Base-by-base conservation (phyloP, 2,329 filamentous ascomycete species). In the Colletotrichum coccodes region DNA sequence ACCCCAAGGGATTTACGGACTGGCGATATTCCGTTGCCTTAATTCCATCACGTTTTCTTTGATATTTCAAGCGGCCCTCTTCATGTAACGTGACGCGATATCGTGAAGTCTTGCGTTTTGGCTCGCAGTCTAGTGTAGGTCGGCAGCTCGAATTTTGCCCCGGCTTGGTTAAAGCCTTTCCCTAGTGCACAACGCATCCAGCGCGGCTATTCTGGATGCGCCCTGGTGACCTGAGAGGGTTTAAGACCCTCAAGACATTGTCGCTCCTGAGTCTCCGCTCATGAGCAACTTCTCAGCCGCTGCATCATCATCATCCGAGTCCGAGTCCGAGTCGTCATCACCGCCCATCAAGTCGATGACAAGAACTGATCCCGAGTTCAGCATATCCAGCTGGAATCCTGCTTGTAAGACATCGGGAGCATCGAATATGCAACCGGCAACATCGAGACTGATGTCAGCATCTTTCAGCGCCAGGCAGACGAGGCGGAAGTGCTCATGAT, bases 401-500 rank as follows among this genome's bases (percentile, higher is more conserved):
- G 73, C 72, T 53, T 71, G 60, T 36, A 72, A 26, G n/a, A 69
- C 58, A 12, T 59, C 64, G 1, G 47, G 5, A 3, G 70, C 52
- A 4, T 74, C 73, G 21, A 73, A 73, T 2, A 74, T 54, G 46
- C 73, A 74, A 3, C 73, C 73, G 0, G 73, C 65, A 11, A 74
- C 72, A n/a, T 68, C 71, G 5, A 74, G 67, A 5, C 71, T 70
- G 49, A 74, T 70, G 18, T 72, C 73, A 1, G 66, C 70, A 30
- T 73, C 70, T 56, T 71, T 73, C 21, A 74, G 61, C 34, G 73
- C 73, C 18, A 74, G 49, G 42, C 73, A 74, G 0, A 73, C 71
- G 14, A 57, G 58, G 4, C 73, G 66, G n/a, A 74, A 73, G 50
- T 74, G 73, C 47, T 73, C 71, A 23, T 74, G 73, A 18, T 74